Percentiles rank a stretch among this genome's conserved stretches.
phyloP scores from a whole-genome alignment of 352 stramenopile genomes.

The Pythium scleroteichum region DNA sequence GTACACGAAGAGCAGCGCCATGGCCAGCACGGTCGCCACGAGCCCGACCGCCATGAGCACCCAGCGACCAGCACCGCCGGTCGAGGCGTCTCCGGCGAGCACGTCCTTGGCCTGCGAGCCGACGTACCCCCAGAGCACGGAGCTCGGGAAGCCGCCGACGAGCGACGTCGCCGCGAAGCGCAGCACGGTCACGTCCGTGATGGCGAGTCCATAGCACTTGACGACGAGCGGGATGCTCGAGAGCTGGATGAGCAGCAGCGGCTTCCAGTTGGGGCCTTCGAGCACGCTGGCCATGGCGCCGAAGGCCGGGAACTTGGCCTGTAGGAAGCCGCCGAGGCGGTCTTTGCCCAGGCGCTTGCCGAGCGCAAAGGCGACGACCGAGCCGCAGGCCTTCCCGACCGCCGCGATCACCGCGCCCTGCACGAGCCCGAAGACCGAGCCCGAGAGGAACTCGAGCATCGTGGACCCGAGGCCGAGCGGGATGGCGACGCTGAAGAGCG shows the following conservation, averaged over 20 bases:
- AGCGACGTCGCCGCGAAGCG: slow-evolving; percentile 61
- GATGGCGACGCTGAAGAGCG: slow-evolving; percentile 54
- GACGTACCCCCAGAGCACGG: slow-evolving; percentile 66
- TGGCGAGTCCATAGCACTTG: slow-evolving; percentile 75
- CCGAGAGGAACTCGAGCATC: slow-evolving; percentile 62
- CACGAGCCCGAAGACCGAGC: slow-evolving; percentile 63
- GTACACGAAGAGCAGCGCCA: slow-evolving; percentile 31
- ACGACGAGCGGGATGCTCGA: slow-evolving; percentile 69
- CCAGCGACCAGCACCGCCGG: slow-evolving; percentile 13
- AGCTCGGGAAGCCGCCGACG: slow-evolving; percentile 51
- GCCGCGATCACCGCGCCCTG: slow-evolving; percentile 52
- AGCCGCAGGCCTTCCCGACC: slow-evolving; percentile 58
- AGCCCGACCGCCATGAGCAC: slow-evolving; percentile 25
- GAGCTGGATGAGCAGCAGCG: slow-evolving; percentile 68
- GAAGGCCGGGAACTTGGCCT: slow-evolving; percentile 60
- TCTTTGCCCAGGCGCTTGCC: slow-evolving; percentile 61
- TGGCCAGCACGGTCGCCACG: slow-evolving; percentile 27
- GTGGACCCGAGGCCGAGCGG: slow-evolving; percentile 68
- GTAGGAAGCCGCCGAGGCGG: slow-evolving; percentile 48
- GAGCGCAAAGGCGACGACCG: slow-evolving; percentile 60
- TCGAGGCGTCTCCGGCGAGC: slow-evolving; percentile 18
- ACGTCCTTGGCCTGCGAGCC: slow-evolving; percentile 57
- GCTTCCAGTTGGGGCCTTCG: slow-evolving; percentile 69
- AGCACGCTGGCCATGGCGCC: slow-evolving; percentile 48
- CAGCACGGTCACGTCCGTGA: slow-evolving; percentile 56